phyloP scores from a whole-genome alignment of 2,329 filamentous ascomycete genomes.

The Anthostomella pinea region DNA sequence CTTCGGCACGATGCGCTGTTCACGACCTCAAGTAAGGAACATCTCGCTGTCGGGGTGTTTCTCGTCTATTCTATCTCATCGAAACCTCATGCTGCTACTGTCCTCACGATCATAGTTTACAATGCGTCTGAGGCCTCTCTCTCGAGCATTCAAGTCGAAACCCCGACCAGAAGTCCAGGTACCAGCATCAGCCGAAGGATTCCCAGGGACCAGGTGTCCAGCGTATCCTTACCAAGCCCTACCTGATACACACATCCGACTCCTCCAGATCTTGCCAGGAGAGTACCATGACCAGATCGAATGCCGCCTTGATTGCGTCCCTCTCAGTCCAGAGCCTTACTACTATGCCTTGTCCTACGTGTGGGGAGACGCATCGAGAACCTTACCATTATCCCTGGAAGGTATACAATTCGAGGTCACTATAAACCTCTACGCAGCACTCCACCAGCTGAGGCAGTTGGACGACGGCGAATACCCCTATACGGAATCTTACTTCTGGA shows the following conservation, averaged over 20 bases:
- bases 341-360: conserved; percentile 16
- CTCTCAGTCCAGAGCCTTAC: background rate
- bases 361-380: conserved; percentile 9
- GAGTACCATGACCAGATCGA: background rate
- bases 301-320: conserved; percentile 4
- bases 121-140: too few relatives aligned
- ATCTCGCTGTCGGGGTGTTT: too few relatives aligned
- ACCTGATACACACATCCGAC: conserved; percentile 1
- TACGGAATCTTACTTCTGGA: conserved; percentile 13
- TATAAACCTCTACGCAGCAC: conserved; percentile 7
- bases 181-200: background rate
- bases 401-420: conserved; percentile 8
- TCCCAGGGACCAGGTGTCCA: background rate
- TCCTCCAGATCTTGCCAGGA: conserved; percentile 6
- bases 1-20: too few relatives aligned
- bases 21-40: too few relatives aligned
- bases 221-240: conserved; percentile 7
- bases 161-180: too few relatives aligned
- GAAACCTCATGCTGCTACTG: too few relatives aligned
- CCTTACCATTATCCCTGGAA: conserved; percentile 9
- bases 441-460: conserved; percentile 11
- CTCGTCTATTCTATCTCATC: too few relatives aligned
- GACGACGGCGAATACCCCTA: conserved; percentile 1
- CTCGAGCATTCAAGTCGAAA: too few relatives aligned
- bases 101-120: too few relatives aligned